Conservation (phyloP, 1,139 yeast species). For the Blastobotrys apis region DNA sequence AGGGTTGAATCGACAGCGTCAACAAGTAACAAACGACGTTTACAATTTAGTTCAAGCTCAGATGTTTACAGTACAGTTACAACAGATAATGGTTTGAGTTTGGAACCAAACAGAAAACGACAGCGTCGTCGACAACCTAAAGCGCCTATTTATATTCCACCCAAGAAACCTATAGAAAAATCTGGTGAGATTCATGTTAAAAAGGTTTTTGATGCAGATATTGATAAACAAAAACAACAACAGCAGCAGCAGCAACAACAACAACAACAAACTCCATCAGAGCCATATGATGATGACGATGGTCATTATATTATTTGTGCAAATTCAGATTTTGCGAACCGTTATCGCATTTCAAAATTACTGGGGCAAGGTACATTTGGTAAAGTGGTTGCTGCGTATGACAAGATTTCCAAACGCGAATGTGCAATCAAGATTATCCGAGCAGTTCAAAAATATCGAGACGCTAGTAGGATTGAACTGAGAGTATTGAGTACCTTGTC, state of each 20-base stretch:
- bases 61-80: neutral
- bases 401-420: slow-evolving; percentile 49
- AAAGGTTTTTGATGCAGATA: slow-evolving; percentile 25
- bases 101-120: neutral
- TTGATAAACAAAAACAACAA: neutral
- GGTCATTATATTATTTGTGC: slow-evolving; percentile 39
- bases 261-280: slow-evolving; percentile 5
- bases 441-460: slow-evolving; percentile 44
- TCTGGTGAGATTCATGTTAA: slow-evolving; percentile 32
- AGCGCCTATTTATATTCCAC: slow-evolving; percentile 17
- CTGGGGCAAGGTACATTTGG: slow-evolving; percentile 98
- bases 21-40: neutral
- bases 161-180: slow-evolving; percentile 28
- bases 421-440: slow-evolving; percentile 89
- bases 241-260: slow-evolving; percentile 6
- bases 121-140: neutral
- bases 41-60: slow-evolving; percentile 3
- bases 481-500: slow-evolving; percentile 78
- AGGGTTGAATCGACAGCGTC: neutral
- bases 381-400: slow-evolving; percentile 62
- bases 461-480: slow-evolving; percentile 46
- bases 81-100: neutral
- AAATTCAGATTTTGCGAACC: slow-evolving; percentile 37
- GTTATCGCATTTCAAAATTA: slow-evolving; percentile 41
- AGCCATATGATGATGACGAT: slow-evolving; percentile 35